Percentiles rank a stretch among this genome's conserved stretches.
phyloP scores from a whole-genome alignment of 208 protist species.

The Angomonas ambiguus region DNA sequence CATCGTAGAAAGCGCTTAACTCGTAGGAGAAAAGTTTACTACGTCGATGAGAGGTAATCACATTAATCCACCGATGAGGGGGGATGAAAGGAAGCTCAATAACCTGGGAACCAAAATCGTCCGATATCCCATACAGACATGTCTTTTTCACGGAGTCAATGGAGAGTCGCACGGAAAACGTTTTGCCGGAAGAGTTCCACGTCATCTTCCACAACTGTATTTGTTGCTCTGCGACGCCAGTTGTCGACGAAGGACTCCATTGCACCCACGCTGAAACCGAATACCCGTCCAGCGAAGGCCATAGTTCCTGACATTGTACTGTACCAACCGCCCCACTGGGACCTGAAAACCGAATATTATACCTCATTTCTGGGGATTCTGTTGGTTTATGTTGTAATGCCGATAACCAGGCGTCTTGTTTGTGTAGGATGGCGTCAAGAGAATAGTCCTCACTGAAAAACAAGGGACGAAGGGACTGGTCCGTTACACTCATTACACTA shows the following conservation, averaged over 20 bases:
- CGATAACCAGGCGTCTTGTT: conserved; percentile 29
- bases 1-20: conserved; percentile 39
- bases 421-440: conserved; percentile 8
- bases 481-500: conserved; percentile 29
- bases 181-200: conserved; percentile 19
- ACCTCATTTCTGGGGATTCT: conserved; percentile 7
- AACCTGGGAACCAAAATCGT: conserved; percentile 18
- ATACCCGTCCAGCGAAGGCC: conserved; percentile 57
- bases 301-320: conserved; percentile 29
- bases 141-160: conserved; percentile 21
- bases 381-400: conserved; percentile 5
- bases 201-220: conserved; percentile 35
- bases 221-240: conserved; percentile 16
- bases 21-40: conserved; percentile 32
- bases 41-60: conserved; percentile 32
- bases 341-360: conserved; percentile 39
- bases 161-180: conserved; percentile 22
- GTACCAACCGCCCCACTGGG: conserved; percentile 32
- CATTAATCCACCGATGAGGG: conserved; percentile 40
- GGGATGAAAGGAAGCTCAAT: conserved; percentile 50
- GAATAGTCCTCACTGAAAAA: conserved; percentile 21
- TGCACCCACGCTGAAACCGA: conserved; percentile 38
- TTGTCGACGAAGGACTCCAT: conserved; percentile 18
- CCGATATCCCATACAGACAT: conserved; percentile 26
- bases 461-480: conserved; percentile 18